These are phyloP conservation scores for Flueggea neowawraea DNA, from an alignment of 441 rosid species.

Conservation along the genomic window DNA sequence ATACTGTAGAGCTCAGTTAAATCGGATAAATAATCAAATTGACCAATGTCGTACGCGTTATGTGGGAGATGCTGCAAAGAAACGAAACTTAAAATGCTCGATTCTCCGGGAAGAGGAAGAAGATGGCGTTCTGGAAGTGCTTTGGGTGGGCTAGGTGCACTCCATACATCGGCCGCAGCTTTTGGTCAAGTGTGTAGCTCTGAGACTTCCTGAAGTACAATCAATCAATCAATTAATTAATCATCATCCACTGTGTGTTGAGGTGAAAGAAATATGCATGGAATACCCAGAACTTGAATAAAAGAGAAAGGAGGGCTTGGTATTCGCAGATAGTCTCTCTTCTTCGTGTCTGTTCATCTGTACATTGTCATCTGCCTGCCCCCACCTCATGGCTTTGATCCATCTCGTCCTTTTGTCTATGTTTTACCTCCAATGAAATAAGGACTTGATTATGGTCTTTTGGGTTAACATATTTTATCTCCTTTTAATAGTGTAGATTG, in stretches of 20 bases:
- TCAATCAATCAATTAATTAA: no score
- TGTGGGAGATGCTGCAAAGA: conserved; percentile 55
- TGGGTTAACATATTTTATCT: no score
- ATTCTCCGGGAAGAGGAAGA: conserved; percentile 18
- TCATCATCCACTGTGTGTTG: neutral
- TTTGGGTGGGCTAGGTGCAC: conserved; percentile 38
- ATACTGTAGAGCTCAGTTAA: no score
- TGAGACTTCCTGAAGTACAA: neutral
- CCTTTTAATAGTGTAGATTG: no score
- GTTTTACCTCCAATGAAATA: conserved; percentile 12
- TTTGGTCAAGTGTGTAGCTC: neutral
- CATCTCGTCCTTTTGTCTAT: conserved; percentile 8
- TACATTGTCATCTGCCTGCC: conserved; percentile 9
- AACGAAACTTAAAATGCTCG: conserved; percentile 21
- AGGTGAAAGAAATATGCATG: neutral
- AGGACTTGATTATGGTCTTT: no score
- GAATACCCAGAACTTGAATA: neutral
- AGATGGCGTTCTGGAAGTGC: conserved; percentile 26
- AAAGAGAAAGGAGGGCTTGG: conserved; percentile 3
- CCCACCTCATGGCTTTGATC: conserved; percentile 9
- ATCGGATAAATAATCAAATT: no score
- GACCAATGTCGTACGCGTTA: conserved; percentile 47
- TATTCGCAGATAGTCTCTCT: neutral
- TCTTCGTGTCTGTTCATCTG: conserved; percentile 1
- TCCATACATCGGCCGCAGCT: conserved; percentile 23